phyloP scores from a whole-genome alignment of 768 basidiomycete genomes.

The Calocybe gangraenosa region DNA sequence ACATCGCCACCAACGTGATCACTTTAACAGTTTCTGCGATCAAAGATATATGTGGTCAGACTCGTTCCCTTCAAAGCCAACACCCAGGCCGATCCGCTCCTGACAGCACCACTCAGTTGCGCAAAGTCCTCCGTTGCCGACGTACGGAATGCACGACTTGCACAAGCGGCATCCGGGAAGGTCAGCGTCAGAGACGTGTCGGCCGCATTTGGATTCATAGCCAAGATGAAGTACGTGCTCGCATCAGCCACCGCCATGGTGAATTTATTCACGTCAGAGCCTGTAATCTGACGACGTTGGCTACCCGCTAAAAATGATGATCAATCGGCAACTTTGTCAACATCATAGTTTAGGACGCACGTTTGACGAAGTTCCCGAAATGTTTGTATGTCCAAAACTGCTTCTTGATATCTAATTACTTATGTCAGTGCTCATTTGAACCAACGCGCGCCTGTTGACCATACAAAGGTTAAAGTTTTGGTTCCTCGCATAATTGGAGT shows the following conservation, averaged over 20 bases:
- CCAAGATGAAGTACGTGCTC: conserved; percentile 25
- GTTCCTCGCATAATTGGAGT: conserved; percentile 32
- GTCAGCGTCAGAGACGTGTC: conserved; percentile 25
- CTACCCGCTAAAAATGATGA: conserved; percentile 26
- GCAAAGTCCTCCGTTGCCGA: conserved; percentile 32
- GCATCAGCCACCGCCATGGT: conserved; percentile 29
- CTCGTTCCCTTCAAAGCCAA: conserved; percentile 27
- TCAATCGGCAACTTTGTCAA: no score
- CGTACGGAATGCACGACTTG: conserved; percentile 24
- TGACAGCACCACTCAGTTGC: conserved; percentile 21
- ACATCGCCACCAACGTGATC: neutral
- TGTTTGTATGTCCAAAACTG: conserved; percentile 38
- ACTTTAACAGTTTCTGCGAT: conserved; percentile 21
- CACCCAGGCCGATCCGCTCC: conserved; percentile 22
- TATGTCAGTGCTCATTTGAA: neutral
- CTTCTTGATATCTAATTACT: conserved; percentile 27
- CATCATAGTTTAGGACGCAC: conserved; percentile 22
- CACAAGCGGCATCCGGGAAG: conserved; percentile 30
- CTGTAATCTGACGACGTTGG: conserved; percentile 28
- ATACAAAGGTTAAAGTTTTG: conserved; percentile 32
- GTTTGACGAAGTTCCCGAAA: conserved; percentile 37
- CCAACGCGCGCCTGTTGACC: neutral
- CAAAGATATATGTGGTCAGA: conserved; percentile 32
- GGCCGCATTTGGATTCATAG: conserved; percentile 30
- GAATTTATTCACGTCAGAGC: conserved; percentile 26